These are phyloP conservation scores for Leccinum sublutescens DNA, from an alignment of 768 basidiomycete genomes.

Conservation along the genomic window DNA sequence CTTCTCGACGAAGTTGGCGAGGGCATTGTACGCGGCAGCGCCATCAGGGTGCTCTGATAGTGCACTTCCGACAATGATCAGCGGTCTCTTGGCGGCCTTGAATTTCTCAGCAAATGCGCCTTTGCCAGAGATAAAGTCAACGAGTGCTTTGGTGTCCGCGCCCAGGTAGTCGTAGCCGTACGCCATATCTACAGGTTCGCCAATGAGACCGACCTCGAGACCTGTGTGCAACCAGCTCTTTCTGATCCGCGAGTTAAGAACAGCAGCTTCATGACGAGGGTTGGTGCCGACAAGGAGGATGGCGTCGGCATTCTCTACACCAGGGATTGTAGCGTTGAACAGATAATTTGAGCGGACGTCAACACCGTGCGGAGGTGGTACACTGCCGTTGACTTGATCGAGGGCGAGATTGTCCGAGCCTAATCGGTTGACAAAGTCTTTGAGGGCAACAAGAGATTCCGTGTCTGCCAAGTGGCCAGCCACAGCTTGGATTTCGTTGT, in stretches of 20 bases:
- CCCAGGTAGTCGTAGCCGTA: slow-evolving; percentile 95
- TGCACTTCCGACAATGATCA: slow-evolving; percentile 91
- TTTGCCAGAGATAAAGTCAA: slow-evolving; percentile 76
- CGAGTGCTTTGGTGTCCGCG: slow-evolving; percentile 66
- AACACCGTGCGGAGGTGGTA: too few species aligned
- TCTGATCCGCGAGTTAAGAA: slow-evolving; percentile 94
- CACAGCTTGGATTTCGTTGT: slow-evolving; percentile 92
- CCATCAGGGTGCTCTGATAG: slow-evolving; percentile 85
- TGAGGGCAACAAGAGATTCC: slow-evolving; percentile 88
- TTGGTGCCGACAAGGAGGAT: too few species aligned
- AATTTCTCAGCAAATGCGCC: slow-evolving; percentile 82
- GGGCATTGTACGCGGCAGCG: slow-evolving; percentile 67
- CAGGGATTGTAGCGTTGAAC: too few species aligned
- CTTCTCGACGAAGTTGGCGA: slow-evolving; percentile 76
- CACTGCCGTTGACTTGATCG: too few species aligned
- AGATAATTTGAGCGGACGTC: too few species aligned
- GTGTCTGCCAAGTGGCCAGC: slow-evolving; percentile 93
- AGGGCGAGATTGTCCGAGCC: too few species aligned
- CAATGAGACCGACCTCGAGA: slow-evolving; percentile 86
- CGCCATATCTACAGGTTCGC: slow-evolving; percentile 85
- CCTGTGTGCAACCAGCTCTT: slow-evolving; percentile 90
- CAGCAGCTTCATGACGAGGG: slow-evolving; percentile 25
- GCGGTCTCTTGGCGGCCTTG: slow-evolving; percentile 82
- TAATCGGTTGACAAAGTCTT: slow-evolving; percentile 39
- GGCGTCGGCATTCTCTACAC: too few species aligned